Conservation (phyloP, 441 rosid species). For the Eruca vesicaria region DNA sequence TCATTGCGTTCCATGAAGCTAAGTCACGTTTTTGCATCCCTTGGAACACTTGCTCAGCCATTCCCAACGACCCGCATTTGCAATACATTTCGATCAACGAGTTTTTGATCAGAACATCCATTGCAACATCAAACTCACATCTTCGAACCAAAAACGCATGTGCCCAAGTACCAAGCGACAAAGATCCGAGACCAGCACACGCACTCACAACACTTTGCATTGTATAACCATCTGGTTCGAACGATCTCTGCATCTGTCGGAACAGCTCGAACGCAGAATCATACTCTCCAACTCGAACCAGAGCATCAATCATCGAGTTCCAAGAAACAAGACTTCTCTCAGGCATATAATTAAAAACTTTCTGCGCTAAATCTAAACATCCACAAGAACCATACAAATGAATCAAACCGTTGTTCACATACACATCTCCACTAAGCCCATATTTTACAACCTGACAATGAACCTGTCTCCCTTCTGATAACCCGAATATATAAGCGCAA, state of each 20-base stretch:
- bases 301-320: slow-evolving; percentile 56
- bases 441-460: slow-evolving; percentile 52
- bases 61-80: slow-evolving; percentile 51
- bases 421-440: slow-evolving; percentile 51
- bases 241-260: slow-evolving; percentile 40
- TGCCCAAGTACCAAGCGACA: slow-evolving; percentile 53
- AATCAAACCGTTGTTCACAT: slow-evolving; percentile 55
- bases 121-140: slow-evolving; percentile 27
- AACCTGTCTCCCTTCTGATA: slow-evolving; percentile 48
- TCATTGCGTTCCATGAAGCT: slow-evolving; percentile 60
- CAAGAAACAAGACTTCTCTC: slow-evolving; percentile 57
- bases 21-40: slow-evolving; percentile 47
- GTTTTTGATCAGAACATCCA: slow-evolving; percentile 46
- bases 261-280: slow-evolving; percentile 40
- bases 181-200: slow-evolving; percentile 52
- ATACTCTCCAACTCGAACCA: slow-evolving; percentile 48
- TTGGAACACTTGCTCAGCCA: slow-evolving; percentile 48
- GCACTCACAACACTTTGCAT: slow-evolving; percentile 51
- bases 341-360: slow-evolving; percentile 50
- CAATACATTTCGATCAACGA: slow-evolving; percentile 60
- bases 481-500: slow-evolving; percentile 50
- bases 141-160: slow-evolving; percentile 50
- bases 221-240: slow-evolving; percentile 55
- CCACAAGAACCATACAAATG: slow-evolving; percentile 58
- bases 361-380: slow-evolving; percentile 40